Evolutionary conservation across 202 grass and related monocot species (phyloP).

Genomic region (Schoenoplectus tabernaemontani): DNA sequence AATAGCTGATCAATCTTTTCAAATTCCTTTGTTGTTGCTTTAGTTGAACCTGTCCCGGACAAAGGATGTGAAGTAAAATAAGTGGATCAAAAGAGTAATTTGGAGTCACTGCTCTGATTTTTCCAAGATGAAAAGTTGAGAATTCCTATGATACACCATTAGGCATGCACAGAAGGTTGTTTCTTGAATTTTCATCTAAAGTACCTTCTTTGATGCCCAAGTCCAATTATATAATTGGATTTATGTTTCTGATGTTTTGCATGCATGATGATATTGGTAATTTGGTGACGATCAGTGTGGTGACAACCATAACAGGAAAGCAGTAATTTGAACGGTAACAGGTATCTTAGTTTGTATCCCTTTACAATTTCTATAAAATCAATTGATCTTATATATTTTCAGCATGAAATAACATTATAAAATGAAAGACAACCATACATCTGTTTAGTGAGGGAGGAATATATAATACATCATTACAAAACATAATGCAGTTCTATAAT

Average conservation of each 20-base stretch:
- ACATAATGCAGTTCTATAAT: too few relatives aligned
- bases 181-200: not conserved
- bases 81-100: not conserved
- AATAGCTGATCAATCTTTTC: conserved; percentile 94
- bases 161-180: not conserved
- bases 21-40: conserved; percentile 84
- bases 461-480: not conserved
- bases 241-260: too few relatives aligned
- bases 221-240: too few relatives aligned
- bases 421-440: not conserved
- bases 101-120: not conserved
- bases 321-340: not conserved
- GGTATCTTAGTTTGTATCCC: not conserved
- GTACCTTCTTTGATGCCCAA: not conserved
- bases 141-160: not conserved
- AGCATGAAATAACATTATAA: not conserved
- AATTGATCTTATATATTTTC: not conserved
- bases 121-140: not conserved
- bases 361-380: not conserved
- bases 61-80: conserved; percentile 11
- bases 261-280: too few relatives aligned
- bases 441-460: not conserved
- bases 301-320: not conserved
- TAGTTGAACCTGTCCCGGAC: conserved; percentile 51
- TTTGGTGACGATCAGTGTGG: too few relatives aligned